Evolutionary conservation across 768 basidiomycete genomes (phyloP).

Genomic region (Megacollybia marginata): DNA sequence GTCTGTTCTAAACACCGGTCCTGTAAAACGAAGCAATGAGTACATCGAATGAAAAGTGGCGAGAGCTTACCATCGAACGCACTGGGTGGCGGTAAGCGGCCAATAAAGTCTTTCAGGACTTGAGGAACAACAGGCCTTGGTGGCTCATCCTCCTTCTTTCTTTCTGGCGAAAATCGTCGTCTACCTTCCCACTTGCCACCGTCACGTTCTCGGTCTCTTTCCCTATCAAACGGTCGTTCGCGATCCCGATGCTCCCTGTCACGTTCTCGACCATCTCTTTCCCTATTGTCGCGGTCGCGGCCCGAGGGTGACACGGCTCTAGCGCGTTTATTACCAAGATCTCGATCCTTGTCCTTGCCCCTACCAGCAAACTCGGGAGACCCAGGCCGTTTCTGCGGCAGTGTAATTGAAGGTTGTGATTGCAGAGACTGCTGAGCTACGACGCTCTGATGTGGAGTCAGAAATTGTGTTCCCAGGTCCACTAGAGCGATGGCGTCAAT

Average conservation of each 20-base stretch:
- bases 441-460: no score
- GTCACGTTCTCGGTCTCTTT: slow-evolving; percentile 17
- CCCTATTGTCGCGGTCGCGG: slow-evolving; percentile 16
- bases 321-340: slow-evolving; percentile 1
- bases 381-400: no score
- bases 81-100: slow-evolving; percentile 60
- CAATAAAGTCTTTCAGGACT: slow-evolving; percentile 80
- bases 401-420: no score
- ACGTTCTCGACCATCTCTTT: slow-evolving; percentile 19
- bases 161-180: slow-evolving; percentile 24
- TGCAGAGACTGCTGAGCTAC: no score
- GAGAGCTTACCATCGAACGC: slow-evolving; percentile 78
- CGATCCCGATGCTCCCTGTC: slow-evolving; percentile 28
- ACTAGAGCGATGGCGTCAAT: slow-evolving; percentile 84
- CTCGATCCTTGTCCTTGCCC: not conserved
- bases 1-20: slow-evolving; percentile 85
- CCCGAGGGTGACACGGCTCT: slow-evolving; percentile 28
- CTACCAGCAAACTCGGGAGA: no score
- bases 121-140: slow-evolving; percentile 41
- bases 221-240: slow-evolving; percentile 20
- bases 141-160: slow-evolving; percentile 28
- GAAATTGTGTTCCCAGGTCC: slow-evolving; percentile 40
- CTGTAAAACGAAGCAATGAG: slow-evolving; percentile 29
- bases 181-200: slow-evolving; percentile 19
- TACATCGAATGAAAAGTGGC: slow-evolving; percentile 4